Conservation (phyloP, 495 filamentous ascomycete species). For the Aspergillus mulundensis region DNA sequence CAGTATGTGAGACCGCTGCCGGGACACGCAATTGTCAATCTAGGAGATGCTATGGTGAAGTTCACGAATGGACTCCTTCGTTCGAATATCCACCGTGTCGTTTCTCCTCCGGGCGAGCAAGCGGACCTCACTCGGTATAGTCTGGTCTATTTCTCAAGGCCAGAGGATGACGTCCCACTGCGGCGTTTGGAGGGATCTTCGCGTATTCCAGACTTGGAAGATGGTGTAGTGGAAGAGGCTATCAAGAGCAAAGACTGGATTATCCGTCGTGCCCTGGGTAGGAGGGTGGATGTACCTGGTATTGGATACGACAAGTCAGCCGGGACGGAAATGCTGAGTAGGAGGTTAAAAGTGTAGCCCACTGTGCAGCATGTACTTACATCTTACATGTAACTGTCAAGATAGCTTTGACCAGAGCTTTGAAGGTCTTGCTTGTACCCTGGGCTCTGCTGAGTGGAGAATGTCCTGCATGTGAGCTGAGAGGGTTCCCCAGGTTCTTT, state of each 20-base stretch:
- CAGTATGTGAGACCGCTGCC: constrained; percentile 55
- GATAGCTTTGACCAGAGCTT: no score
- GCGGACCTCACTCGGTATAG: constrained; percentile 49
- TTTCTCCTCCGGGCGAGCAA: constrained; percentile 53
- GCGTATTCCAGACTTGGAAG: constrained; percentile 28
- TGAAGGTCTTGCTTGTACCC: neutral
- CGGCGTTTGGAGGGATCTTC: constrained; percentile 37
- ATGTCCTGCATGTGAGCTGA: no score
- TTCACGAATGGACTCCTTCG: constrained; percentile 59
- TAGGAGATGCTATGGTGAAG: constrained; percentile 62
- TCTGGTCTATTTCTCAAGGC: constrained; percentile 60
- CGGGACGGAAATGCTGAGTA: constrained; percentile 40
- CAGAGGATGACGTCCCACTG: constrained; percentile 54
- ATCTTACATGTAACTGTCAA: neutral
- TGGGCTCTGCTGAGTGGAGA: neutral
- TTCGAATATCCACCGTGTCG: constrained; percentile 61
- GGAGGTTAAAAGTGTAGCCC: constrained; percentile 28
- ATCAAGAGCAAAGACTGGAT: constrained; percentile 50
- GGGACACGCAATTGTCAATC: constrained; percentile 58
- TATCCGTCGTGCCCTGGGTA: constrained; percentile 37
- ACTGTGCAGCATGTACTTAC: neutral
- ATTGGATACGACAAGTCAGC: constrained; percentile 36
- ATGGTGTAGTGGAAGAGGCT: constrained; percentile 35
- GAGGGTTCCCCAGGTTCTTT: no score
- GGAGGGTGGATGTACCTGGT: constrained; percentile 27